Conservation (phyloP, 345 rosid species). For the Eucalyptus pauciflora region DNA sequence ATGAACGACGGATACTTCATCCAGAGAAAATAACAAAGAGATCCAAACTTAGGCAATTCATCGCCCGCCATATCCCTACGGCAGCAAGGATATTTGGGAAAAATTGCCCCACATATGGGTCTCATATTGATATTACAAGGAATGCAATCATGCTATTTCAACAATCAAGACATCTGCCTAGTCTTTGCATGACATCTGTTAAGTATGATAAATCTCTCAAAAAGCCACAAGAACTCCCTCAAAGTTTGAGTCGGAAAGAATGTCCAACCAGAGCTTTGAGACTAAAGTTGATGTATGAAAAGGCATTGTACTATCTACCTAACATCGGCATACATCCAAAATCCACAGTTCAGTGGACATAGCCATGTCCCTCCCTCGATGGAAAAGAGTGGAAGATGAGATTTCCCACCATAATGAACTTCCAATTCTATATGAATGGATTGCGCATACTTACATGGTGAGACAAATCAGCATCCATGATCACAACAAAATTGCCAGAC, state of each 20-base stretch:
- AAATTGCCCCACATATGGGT: not conserved
- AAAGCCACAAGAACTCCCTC: not conserved
- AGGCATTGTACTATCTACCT: not conserved
- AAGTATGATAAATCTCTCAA: not conserved
- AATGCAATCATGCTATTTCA: not conserved
- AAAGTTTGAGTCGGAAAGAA: not conserved
- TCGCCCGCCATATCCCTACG: fast-evolving
- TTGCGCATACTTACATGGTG: constrained; percentile 66
- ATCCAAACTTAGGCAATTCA: not conserved
- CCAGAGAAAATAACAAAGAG: not conserved
- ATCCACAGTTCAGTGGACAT: not conserved
- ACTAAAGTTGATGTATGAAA: not conserved
- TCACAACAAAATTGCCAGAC: constrained; percentile 81
- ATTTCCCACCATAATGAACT: not conserved
- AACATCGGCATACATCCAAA: not conserved
- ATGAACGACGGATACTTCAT: not conserved
- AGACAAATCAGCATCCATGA: constrained; percentile 98
- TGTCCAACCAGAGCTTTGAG: not conserved
- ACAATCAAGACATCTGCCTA: not conserved
- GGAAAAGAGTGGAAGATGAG: not conserved
- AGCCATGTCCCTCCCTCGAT: not conserved
- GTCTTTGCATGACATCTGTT: not conserved
- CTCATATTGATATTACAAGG: not conserved
- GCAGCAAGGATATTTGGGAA: not conserved
- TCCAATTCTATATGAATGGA: not conserved